Evolutionary conservation across 2,329 filamentous ascomycete species (phyloP).

Genomic region (Colletotrichum aenigma): DNA sequence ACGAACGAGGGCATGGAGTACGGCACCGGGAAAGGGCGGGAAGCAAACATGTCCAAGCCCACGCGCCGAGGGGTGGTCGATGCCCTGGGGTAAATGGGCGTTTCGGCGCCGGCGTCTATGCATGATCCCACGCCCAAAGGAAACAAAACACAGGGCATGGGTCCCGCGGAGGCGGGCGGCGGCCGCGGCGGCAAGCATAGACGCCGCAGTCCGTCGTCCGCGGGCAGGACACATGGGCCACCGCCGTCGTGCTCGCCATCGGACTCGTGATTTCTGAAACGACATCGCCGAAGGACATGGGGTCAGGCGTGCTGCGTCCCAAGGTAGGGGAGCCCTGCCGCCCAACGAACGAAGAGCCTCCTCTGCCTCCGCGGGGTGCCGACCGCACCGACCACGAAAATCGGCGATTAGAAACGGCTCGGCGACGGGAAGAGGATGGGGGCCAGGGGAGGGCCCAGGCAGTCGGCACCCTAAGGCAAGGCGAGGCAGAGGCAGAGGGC

Average conservation of each 20-base stretch:
- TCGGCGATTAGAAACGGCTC: slow-evolving; percentile 3
- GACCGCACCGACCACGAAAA: background rate
- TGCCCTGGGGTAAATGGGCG: background rate
- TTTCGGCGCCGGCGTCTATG: background rate
- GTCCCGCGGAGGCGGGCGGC: background rate
- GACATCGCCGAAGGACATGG: background rate
- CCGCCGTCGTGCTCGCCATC: background rate
- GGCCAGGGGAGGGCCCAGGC: background rate
- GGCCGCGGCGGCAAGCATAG: background rate
- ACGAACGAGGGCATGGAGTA: background rate
- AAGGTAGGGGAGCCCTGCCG: background rate
- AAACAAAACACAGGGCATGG: background rate
- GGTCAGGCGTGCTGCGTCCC: background rate
- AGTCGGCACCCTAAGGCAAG: background rate
- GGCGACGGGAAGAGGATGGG: background rate
- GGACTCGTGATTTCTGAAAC: background rate
- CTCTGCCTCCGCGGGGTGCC: background rate
- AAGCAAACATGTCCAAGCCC: background rate
- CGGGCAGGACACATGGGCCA: background rate
- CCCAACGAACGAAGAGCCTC: background rate
- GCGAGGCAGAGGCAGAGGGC: background rate
- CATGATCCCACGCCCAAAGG: background rate
- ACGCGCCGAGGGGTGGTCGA: background rate
- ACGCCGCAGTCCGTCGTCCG: background rate
- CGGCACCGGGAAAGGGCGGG: background rate